A percentile compares a stretch with the other conserved stretches of the same genome.
Conservation (phyloP, 306 rosid genomes). For the Quercus agrifolia region DNA sequence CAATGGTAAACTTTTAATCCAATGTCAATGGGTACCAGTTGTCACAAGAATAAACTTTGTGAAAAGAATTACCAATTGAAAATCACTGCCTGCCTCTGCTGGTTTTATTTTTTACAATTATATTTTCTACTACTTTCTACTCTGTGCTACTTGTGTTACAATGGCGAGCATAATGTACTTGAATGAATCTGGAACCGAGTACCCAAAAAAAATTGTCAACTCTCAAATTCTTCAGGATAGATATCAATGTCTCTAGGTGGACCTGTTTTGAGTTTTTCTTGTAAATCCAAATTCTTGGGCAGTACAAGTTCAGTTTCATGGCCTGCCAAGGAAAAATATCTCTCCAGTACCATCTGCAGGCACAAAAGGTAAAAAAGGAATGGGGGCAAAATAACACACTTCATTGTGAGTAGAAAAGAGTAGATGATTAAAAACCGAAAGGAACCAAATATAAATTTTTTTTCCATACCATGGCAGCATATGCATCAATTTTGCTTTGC, state of each 20-base stretch:
- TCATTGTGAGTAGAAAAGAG: not conserved
- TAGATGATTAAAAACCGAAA: not conserved
- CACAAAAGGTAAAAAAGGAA: not conserved
- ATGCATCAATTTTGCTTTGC: slow-evolving; percentile 40
- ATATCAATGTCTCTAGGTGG: slow-evolving; percentile 65
- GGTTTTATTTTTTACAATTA: too few relatives aligned
- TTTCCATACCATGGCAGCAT: slow-evolving; percentile 44
- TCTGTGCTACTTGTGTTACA: too few relatives aligned
- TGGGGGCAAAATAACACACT: not conserved
- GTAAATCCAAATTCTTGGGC: slow-evolving; percentile 63
- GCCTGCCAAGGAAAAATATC: slow-evolving; percentile 71
- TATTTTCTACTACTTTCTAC: too few relatives aligned
- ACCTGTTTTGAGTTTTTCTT: slow-evolving; percentile 49
- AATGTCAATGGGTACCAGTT: too few relatives aligned
- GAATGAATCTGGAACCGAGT: not conserved
- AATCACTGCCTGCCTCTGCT: too few relatives aligned
- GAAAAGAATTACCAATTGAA: too few relatives aligned
- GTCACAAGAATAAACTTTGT: too few relatives aligned
- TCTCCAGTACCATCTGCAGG: slow-evolving; percentile 78
- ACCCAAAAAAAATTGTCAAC: slow-evolving; percentile 2
- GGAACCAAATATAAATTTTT: not conserved
- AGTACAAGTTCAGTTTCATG: slow-evolving; percentile 67
- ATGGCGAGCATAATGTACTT: too few relatives aligned
- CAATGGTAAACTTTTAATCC: too few relatives aligned
- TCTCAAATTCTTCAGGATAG: slow-evolving; percentile 33